phyloP scores from a whole-genome alignment of 1,139 yeast species.

The Hemisphaericaspora xylanilytica region DNA sequence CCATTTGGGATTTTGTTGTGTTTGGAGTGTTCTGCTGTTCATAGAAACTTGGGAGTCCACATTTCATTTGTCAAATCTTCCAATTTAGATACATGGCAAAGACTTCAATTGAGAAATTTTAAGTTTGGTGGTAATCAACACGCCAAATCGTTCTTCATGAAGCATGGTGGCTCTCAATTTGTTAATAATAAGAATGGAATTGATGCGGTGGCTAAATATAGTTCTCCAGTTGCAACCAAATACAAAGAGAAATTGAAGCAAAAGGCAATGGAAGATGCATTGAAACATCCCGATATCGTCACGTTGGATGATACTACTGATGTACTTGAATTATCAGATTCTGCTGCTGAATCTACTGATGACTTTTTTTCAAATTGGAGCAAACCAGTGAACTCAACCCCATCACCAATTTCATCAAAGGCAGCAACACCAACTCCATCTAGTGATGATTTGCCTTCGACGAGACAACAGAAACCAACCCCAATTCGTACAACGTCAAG shows the following conservation, averaged over 20 bases:
- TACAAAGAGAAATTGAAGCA: constrained; percentile 78
- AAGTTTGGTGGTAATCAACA: constrained; percentile 89
- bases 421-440: constrained; percentile 47
- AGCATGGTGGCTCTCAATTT: constrained; percentile 79
- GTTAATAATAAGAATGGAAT: constrained; percentile 43
- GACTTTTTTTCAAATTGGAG: constrained; percentile 94
- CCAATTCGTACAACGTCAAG: constrained; percentile 21
- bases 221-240: constrained; percentile 71
- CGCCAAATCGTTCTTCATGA: constrained; percentile 77
- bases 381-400: constrained; percentile 58
- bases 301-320: constrained; percentile 58
- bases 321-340: constrained; percentile 28
- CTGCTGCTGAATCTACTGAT: constrained; percentile 53
- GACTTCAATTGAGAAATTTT: constrained; percentile 83
- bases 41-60: constrained; percentile 50
- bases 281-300: constrained; percentile 62
- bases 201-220: constrained; percentile 76
- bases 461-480: constrained; percentile 15
- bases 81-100: constrained; percentile 87
- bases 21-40: constrained; percentile 50
- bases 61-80: constrained; percentile 75
- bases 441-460: constrained; percentile 30
- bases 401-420: constrained; percentile 56
- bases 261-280: constrained; percentile 64
- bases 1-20: constrained; percentile 50